Evolutionary conservation across 345 rosid species (phyloP), one percentile per base, ranked within the genome.

Genomic region (Turnera subulata): DNA sequence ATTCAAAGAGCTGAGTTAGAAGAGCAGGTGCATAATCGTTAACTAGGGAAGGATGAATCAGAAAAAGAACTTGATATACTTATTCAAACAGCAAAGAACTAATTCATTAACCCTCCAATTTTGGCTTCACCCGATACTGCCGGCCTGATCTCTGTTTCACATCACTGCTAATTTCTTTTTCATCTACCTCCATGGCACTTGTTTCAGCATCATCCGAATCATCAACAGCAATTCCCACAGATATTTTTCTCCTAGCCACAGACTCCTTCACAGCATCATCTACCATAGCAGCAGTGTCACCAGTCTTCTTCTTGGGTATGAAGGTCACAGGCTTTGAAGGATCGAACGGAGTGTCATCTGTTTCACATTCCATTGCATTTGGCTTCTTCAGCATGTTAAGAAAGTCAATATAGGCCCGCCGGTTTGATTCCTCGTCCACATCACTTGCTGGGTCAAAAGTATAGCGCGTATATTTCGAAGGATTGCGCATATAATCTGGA

Each of bases 271-370:
- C 37, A 43, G 58, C 50, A 50, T 44, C 62, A 37, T 67, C 78
- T 0, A 4, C 17, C 48, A 62, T 40, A 1, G 71, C 51, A 1
- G 71, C 51, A 48, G 54, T 29, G 49, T 70, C 76, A 55, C 21
- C 11, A 2, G 1, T 25, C 61, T 55, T 68, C 67, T 14, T 61
- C 60, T 69, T 85, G 9, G 89, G 72, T 40, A 55, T n/a, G 44
- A 68, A 68, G 62, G 58, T 44, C 23, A 49, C 4, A 5, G 67
- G 45, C 19, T 42, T 61, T 12, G 66, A 53, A 55, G 49, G 66
- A 42, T 55, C 72, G n/a, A 11, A 61, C n/a, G 66, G 14, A 55
- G 42, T 46, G 22, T 55, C 57, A 42, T 47, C 66, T 39, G 52
- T 37, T 10, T 52, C 23, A 9, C 51, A 22, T 46, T 56, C 72